Conservation (phyloP, 192 early-diverging fungal genomes). For the Gigaspora rosea region DNA sequence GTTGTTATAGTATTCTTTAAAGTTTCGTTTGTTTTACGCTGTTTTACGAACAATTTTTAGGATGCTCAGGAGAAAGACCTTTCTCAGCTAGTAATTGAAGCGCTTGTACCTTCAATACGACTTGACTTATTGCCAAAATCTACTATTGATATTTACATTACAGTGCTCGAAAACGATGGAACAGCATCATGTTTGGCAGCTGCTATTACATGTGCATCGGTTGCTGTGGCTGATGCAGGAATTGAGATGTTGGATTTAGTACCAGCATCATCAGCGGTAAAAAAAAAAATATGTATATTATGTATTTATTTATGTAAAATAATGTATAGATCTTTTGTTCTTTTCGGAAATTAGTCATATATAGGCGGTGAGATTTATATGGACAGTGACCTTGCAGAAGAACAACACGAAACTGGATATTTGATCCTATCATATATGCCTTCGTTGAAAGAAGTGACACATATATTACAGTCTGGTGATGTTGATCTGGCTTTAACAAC, state of each 20-base stretch:
- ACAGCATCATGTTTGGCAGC: constrained; percentile 63
- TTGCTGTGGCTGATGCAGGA: constrained; percentile 77
- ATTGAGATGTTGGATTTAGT: constrained; percentile 87
- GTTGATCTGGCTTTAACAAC: constrained; percentile 47
- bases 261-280: constrained; percentile 69
- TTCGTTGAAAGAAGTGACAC: constrained; percentile 75
- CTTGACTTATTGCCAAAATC: constrained; percentile 75
- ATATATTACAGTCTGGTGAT: constrained; percentile 74
- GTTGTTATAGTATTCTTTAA: neutral
- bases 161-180: constrained; percentile 72
- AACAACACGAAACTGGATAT: constrained; percentile 56
- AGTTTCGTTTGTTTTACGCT: constrained; percentile 33
- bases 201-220: constrained; percentile 66
- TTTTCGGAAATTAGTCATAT: constrained; percentile 13
- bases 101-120: constrained; percentile 70
- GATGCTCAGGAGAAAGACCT: constrained; percentile 69
- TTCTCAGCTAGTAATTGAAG: constrained; percentile 60
- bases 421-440: constrained; percentile 80
- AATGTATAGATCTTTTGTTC: too few relatives aligned
- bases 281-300: neutral
- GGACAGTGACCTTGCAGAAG: constrained; percentile 62
- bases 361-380: constrained; percentile 44
- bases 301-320: too few relatives aligned
- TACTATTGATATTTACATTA: constrained; percentile 68
- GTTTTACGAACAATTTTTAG: constrained; percentile 32